Evolutionary conservation across 306 rosid species (phyloP).

Genomic region (Pachyrhizus erosus): DNA sequence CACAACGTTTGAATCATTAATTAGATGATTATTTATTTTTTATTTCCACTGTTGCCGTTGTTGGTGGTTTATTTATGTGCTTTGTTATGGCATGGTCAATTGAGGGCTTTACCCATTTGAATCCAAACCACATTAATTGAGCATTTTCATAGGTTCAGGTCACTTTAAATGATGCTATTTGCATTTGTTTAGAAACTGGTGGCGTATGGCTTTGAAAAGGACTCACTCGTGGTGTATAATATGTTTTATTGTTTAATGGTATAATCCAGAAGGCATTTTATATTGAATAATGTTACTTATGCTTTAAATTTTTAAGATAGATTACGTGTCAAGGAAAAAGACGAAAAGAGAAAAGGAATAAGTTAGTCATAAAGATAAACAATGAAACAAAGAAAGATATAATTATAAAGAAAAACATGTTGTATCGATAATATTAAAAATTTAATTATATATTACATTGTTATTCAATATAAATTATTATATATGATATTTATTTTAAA

Average conservation of each 20-base stretch:
- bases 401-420: background rate
- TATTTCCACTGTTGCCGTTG: background rate
- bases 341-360: no score
- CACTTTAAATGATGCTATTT: background rate
- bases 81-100: slow-evolving; percentile 1
- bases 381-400: background rate
- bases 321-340: background rate
- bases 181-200: slow-evolving; percentile 1
- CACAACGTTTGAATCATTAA: background rate
- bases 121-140: background rate
- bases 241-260: background rate
- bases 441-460: no score
- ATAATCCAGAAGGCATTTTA: background rate
- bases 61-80: background rate
- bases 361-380: background rate
- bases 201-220: background rate
- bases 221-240: background rate
- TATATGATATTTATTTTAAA: no score
- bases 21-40: background rate
- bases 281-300: background rate
- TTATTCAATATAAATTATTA: no score
- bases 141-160: background rate
- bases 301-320: background rate
- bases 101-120: background rate
- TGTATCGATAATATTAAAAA: background rate